Evolutionary conservation across 2,329 filamentous ascomycete species (phyloP), one percentile per base, ranked within the genome.

Genomic region (Phyllosticta paracitricarpa): DNA sequence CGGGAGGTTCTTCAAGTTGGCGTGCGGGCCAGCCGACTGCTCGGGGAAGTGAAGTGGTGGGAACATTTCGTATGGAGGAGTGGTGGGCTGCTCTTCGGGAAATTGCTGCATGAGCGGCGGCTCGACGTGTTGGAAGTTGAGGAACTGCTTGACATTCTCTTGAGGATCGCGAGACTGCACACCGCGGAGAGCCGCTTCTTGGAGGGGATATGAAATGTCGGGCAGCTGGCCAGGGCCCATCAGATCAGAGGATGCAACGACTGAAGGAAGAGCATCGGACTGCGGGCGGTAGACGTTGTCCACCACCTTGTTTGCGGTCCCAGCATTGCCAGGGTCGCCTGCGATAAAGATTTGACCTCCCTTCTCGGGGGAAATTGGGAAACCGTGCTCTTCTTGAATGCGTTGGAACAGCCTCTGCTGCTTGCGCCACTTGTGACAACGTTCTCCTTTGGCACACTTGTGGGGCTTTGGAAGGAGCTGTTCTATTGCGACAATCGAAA

Each of bases 401-500:
- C 85, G 83, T 53, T 88, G 84, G 56, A 96, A 83, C 72, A 89
- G 82, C 35, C 85, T 83, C 73, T 96, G 89, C 70, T 93, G 88
- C 71, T 87, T 90, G 72, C 82, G 84, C 82, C 84, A 96, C 72
- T 91, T 95, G 56, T 84, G 80, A 74, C 92, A 96, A 67, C 88
- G 86, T 73, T 94, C 89, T 54, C 92, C 92, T 73, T 95, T 96
- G 54, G 85, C 84, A 76, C 92, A 97, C 61, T 82, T 82, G 75
- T 96, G 92, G 17, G 87, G 84, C 75, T 90, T 92, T 4, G 91
- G 91, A 60, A 96, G 82, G 59, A 94, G 78, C 73, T 96, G 90
- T 75, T 96, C 91, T 65, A 96, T 96, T 28, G 89, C 91, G 35
- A 96, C 91, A 67, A 96, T 96, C 0, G 91, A 96, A 3, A 94